These are phyloP conservation scores for Hura crepitans DNA, from an alignment of 441 rosid species.

Conservation along the genomic window DNA sequence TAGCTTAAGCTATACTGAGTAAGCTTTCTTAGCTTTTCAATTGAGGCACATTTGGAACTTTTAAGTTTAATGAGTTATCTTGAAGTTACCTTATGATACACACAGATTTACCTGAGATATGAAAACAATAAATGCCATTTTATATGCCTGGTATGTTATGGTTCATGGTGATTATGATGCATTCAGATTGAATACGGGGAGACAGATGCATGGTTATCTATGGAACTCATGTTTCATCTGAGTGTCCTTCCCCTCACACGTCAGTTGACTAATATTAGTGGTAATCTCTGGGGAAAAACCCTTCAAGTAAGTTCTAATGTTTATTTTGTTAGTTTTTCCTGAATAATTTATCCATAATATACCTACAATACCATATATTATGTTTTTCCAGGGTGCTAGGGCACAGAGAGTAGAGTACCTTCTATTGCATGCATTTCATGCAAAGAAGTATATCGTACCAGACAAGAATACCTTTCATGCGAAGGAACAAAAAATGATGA, in stretches of 20 bases:
- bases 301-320: conserved; percentile 66
- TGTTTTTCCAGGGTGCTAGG: conserved; percentile 77
- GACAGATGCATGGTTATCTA: conserved; percentile 95
- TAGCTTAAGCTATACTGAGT: background rate
- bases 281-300: conserved; percentile 97
- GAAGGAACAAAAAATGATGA: conserved; percentile 55
- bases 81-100: background rate
- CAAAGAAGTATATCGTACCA: conserved; percentile 87
- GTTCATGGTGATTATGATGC: conserved; percentile 28
- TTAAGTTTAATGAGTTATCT: background rate
- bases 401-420: conserved; percentile 95
- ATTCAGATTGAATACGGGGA: conserved; percentile 90
- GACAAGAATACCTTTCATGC: conserved; percentile 61
- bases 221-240: conserved; percentile 98
- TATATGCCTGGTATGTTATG: conserved; percentile 16
- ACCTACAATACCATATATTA: background rate
- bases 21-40: conserved; percentile 1
- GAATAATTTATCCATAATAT: conserved; percentile 3
- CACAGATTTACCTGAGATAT: conserved; percentile 13
- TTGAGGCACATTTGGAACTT: conserved; percentile 7
- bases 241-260: conserved; percentile 97
- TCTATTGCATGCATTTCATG: conserved; percentile 85
- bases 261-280: conserved; percentile 93
- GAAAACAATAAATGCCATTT: background rate
- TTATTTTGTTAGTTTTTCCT: conserved; percentile 10